These are phyloP conservation scores for Volutella citrinella DNA, from an alignment of 2,329 filamentous ascomycete species.

Conservation along the genomic window DNA sequence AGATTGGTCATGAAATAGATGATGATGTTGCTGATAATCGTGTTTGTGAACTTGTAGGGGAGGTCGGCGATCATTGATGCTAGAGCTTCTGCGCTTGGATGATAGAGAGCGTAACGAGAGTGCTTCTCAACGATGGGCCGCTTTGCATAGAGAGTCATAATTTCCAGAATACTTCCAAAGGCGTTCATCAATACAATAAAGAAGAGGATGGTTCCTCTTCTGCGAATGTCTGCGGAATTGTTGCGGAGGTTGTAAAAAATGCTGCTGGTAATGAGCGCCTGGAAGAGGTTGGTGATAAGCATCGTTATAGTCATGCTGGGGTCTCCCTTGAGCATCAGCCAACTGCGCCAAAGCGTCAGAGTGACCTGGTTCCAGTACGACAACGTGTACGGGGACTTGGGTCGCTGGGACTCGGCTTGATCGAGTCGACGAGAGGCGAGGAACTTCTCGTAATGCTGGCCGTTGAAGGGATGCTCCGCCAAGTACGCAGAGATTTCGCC, in stretches of 20 bases:
- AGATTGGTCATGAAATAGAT: conserved; percentile 66
- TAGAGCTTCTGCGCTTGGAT: conserved; percentile 24
- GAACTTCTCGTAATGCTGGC: conserved; percentile 19
- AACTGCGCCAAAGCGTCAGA: conserved; percentile 12
- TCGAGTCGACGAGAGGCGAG: conserved; percentile 11
- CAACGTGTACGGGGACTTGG: conserved; percentile 15
- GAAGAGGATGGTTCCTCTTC: conserved; percentile 11
- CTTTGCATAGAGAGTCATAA: conserved; percentile 23
- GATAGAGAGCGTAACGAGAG: conserved; percentile 29
- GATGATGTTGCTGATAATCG: conserved; percentile 36
- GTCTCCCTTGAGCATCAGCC: conserved; percentile 12
- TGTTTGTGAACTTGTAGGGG: conserved; percentile 17
- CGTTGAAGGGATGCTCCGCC: conserved; percentile 18
- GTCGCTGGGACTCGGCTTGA: conserved; percentile 14
- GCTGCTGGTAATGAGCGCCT: conserved; percentile 13
- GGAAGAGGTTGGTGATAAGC: conserved; percentile 16
- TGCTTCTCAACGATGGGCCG: conserved; percentile 32
- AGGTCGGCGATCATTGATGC: conserved; percentile 15
- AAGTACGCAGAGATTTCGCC: conserved; percentile 29
- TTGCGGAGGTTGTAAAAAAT: conserved; percentile 15
- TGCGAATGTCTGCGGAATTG: conserved; percentile 12
- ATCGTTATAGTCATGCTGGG: conserved; percentile 15
- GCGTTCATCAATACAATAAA: conserved; percentile 19
- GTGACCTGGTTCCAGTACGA: conserved; percentile 12
- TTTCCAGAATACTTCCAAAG: conserved; percentile 17